Percentiles rank a stretch among this genome's conserved stretches.
Evolutionary conservation across 106 monocot genomes (phyloP).

Genomic region (Apostasia shenzhenica): DNA sequence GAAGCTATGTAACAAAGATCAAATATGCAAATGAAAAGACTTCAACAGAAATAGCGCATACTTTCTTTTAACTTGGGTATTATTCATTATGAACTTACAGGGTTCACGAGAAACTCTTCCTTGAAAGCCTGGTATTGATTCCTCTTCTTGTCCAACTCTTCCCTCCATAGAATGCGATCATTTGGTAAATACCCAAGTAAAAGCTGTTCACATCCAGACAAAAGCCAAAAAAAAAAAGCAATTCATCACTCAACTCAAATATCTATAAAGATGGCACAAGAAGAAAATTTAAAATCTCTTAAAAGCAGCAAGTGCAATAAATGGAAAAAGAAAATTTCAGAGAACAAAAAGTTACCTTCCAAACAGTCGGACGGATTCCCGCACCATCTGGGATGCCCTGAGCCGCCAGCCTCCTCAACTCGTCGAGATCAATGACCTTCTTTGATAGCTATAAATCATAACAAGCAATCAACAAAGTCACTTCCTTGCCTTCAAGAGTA

Average conservation of each 20-base stretch:
- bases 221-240: neutral
- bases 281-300: neutral
- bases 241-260: neutral
- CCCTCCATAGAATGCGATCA: constrained; percentile 50
- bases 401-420: constrained; percentile 59
- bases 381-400: constrained; percentile 73
- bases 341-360: constrained; percentile 47
- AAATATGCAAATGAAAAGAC: too few relatives aligned
- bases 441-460: constrained; percentile 55
- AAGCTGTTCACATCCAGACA: constrained; percentile 34
- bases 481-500: neutral
- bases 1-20: too few relatives aligned
- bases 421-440: constrained; percentile 54
- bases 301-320: neutral
- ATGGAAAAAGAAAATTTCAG: neutral
- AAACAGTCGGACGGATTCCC: constrained; percentile 70
- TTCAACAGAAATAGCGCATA: too few relatives aligned
- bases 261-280: neutral
- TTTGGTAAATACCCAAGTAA: constrained; percentile 71
- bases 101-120: constrained; percentile 70
- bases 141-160: constrained; percentile 68
- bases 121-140: constrained; percentile 71
- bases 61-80: too few relatives aligned
- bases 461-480: neutral
- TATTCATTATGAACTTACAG: constrained; percentile 33